These are phyloP conservation scores for Cryptosporidium ryanae DNA, from an alignment of 169 alveolate species.

Conservation along the genomic window DNA sequence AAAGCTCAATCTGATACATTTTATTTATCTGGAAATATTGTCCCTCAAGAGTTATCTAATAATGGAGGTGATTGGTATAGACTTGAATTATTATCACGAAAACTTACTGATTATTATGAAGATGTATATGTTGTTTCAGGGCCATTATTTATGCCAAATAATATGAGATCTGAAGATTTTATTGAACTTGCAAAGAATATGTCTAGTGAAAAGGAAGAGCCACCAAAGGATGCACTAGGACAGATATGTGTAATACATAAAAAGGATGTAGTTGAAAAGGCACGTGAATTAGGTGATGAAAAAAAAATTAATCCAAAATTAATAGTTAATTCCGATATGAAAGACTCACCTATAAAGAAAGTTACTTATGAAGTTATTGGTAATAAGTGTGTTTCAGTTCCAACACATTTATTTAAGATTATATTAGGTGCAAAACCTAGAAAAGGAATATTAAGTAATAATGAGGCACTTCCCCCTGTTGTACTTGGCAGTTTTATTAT, in stretches of 20 bases:
- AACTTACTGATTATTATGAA: slow-evolving; percentile 47
- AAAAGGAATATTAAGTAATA: neutral
- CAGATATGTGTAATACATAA: slow-evolving; percentile 66
- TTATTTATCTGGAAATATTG: slow-evolving; percentile 70
- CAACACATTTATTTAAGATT: slow-evolving; percentile 72
- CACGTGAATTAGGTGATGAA: slow-evolving; percentile 69
- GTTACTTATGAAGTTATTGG: slow-evolving; percentile 70
- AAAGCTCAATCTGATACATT: slow-evolving; percentile 68
- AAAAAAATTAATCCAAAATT: slow-evolving; percentile 27
- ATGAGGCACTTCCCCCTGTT: slow-evolving; percentile 27
- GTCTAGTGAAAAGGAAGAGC: slow-evolving; percentile 13
- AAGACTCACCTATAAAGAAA: slow-evolving; percentile 12
- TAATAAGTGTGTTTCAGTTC: slow-evolving; percentile 70
- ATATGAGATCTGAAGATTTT: slow-evolving; percentile 45
- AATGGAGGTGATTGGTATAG: slow-evolving; percentile 77
- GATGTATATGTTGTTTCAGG: slow-evolving; percentile 77
- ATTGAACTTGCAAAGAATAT: slow-evolving; percentile 12
- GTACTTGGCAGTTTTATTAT: slow-evolving; percentile 66
- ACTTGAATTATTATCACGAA: slow-evolving; percentile 49
- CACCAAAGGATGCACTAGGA: slow-evolving; percentile 63
- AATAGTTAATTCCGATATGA: slow-evolving; percentile 28
- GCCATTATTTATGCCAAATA: slow-evolving; percentile 67
- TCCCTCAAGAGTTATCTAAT: slow-evolving; percentile 73
- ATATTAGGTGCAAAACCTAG: slow-evolving; percentile 62
- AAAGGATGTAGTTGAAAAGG: slow-evolving; percentile 27